Base-by-base conservation (phyloP, 2,329 filamentous ascomycete species). In the Aspergillus puulaauensis region DNA sequence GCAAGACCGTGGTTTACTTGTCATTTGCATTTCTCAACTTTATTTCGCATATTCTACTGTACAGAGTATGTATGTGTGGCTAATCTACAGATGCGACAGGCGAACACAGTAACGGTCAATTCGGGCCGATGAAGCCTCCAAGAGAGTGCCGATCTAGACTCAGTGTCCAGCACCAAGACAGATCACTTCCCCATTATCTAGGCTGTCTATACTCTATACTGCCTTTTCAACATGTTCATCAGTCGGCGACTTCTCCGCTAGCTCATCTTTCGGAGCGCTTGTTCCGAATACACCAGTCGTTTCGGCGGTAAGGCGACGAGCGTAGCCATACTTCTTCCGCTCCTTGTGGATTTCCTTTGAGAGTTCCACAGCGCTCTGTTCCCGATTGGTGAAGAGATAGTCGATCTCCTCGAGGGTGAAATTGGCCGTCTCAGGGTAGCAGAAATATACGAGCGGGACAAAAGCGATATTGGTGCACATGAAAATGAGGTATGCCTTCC, bases 401-500 rank as follows among this genome's bases (percentile, higher is more conserved):
- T 79, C 77, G 27, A 79, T 74, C 54, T 79, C 76, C 59, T 79
- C 76, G 4, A 79, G 68, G 1, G 73, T 74, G 17, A 76, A 64
- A 41, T 75, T 75, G 15, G 70, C 67, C 0, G 76, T 78, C 54
- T 79, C 77, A 4, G 76, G 77, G 52, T 75, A 78, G 62, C 66
- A 74, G 66, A 81, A 80, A 66, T 77, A 82, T 11, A 82, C 73
- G 11, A 66, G 44, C 1, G 71, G 71, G 23, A 73, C 63, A 46
- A 74, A 73, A 11, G 67, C 58, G 7, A 72, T 64, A 54, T 74
- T 74, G 1, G 65, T 68, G 47, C 65, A 64, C 71, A 73, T 74
- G 61, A 74, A 75, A 43, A 73, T 70, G 27, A 74, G 59, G 53
- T 74, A 74, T 12, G 67, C 70, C 60, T 73, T 73, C 70, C 70